Evolutionary conservation across 1,139 yeast genomes (phyloP).

Genomic region (Candida sanyaensis): DNA sequence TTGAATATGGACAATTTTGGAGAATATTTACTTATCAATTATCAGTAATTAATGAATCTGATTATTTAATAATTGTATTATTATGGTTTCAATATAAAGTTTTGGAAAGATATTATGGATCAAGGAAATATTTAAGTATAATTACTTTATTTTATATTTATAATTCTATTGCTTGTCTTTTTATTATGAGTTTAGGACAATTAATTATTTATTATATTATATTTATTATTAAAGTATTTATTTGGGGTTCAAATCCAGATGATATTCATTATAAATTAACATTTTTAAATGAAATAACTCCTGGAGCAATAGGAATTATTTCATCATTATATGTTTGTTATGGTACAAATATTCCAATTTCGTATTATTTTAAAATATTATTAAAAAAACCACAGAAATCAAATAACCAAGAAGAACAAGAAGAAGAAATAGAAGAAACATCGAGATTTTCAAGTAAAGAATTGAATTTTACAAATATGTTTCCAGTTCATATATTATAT

Average conservation of each 20-base stretch:
- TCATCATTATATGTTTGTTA: conserved; percentile 63
- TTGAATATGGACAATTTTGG: conserved; percentile 70
- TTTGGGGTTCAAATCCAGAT: conserved; percentile 12
- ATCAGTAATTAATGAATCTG: conserved; percentile 65
- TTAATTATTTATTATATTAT: conserved; percentile 31
- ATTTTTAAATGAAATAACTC: conserved; percentile 35
- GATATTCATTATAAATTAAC: conserved; percentile 25
- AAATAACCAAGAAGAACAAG: conserved; percentile 4
- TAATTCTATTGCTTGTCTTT: conserved; percentile 34
- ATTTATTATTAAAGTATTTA: conserved; percentile 20
- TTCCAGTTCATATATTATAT: conserved; percentile 54
- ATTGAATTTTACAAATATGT: conserved; percentile 55
- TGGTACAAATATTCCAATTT: conserved; percentile 57
- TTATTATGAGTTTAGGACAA: conserved; percentile 42
- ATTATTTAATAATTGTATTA: conserved; percentile 53
- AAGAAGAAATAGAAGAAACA: neutral
- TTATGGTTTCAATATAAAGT: conserved; percentile 61
- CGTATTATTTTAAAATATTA: conserved; percentile 57
- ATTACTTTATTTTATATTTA: conserved; percentile 33
- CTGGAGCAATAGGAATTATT: conserved; percentile 68
- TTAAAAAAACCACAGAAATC: conserved; percentile 28
- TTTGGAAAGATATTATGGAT: conserved; percentile 66
- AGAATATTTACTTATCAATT: conserved; percentile 57
- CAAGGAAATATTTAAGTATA: conserved; percentile 53
- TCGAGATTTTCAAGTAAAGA: conserved; percentile 21